These are phyloP conservation scores for Hyparrhenia diplandra DNA, from an alignment of 176 grass and related monocot genomes.

Conservation along the genomic window DNA sequence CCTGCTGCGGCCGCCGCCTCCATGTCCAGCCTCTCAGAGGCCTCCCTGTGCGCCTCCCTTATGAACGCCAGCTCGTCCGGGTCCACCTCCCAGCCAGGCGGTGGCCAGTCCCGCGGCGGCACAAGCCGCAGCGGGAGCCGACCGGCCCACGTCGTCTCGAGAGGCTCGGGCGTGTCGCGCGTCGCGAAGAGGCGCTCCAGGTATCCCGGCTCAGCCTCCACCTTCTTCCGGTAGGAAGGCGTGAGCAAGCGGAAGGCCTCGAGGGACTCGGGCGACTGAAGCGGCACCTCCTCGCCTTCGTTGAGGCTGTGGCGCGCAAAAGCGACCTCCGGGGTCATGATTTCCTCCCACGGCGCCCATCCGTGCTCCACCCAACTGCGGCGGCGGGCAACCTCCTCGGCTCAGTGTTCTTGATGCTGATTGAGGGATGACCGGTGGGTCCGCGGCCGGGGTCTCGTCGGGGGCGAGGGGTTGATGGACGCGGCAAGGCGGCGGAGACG, in stretches of 20 bases:
- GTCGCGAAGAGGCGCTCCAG: conserved; percentile 57
- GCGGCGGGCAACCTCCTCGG: conserved; percentile 63
- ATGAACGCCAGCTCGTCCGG: conserved; percentile 78
- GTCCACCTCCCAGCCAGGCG: conserved; percentile 80
- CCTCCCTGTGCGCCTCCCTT: conserved; percentile 64
- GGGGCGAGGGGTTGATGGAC: conserved; percentile 45
- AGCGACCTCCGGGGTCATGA: conserved; percentile 70
- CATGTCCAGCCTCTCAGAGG: conserved; percentile 72
- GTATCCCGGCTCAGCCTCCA: conserved; percentile 78
- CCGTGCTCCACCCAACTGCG: conserved; percentile 72
- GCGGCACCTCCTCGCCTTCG: conserved; percentile 92
- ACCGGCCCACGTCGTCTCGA: conserved; percentile 75
- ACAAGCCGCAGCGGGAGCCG: conserved; percentile 58
- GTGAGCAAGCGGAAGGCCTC: conserved; percentile 92
- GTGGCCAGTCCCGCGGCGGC: conserved; percentile 90
- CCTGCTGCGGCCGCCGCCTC: conserved; percentile 36
- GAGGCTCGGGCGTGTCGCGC: conserved; percentile 72
- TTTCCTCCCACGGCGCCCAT: conserved; percentile 92
- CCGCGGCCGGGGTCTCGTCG: conserved; percentile 48
- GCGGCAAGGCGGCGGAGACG: conserved; percentile 17
- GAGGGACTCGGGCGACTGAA: conserved; percentile 66
- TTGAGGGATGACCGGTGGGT: conserved; percentile 52
- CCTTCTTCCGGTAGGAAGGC: conserved; percentile 76
- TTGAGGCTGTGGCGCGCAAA: conserved; percentile 83
- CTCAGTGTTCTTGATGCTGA: conserved; percentile 42